A percentile compares a stretch with the other conserved stretches of the same genome.
These are phyloP conservation scores for Alternaria ventricosa DNA, from an alignment of 2,329 filamentous ascomycete genomes.

Conservation along the genomic window DNA sequence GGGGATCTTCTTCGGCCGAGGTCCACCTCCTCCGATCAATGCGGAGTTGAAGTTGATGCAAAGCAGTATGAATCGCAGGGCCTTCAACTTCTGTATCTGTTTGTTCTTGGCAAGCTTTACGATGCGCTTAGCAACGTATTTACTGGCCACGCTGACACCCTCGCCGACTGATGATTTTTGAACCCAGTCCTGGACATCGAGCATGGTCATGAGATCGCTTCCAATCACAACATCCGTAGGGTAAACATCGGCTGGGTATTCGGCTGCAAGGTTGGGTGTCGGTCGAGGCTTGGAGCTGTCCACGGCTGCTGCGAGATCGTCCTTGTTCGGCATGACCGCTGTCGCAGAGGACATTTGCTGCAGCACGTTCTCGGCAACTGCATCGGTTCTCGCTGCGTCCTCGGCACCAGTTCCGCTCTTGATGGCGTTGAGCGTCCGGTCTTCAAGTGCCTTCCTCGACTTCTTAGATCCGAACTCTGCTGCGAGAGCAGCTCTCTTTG, in stretches of 20 bases:
- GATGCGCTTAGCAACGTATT: constrained; percentile 71
- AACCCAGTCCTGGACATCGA: constrained; percentile 78
- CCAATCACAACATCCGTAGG: constrained; percentile 71
- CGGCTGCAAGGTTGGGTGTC: constrained; percentile 69
- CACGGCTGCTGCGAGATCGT: constrained; percentile 68
- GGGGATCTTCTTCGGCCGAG: constrained; percentile 59
- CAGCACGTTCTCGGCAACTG: constrained; percentile 59
- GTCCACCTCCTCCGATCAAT: constrained; percentile 41
- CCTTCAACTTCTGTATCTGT: constrained; percentile 56
- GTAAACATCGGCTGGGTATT: constrained; percentile 76
- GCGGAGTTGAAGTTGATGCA: constrained; percentile 57
- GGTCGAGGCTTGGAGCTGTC: constrained; percentile 77
- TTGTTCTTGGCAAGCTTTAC: constrained; percentile 62
- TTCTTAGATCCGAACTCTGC: constrained; percentile 86
- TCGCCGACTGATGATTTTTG: constrained; percentile 67
- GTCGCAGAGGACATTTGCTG: constrained; percentile 67
- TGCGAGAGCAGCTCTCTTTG: constrained; percentile 72
- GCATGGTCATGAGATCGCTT: constrained; percentile 67
- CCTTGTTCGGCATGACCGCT: constrained; percentile 69
- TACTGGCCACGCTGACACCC: constrained; percentile 63
- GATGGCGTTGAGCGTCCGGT: constrained; percentile 75
- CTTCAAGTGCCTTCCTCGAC: constrained; percentile 76
- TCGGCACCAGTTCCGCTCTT: constrained; percentile 29
- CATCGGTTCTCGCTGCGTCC: constrained; percentile 16
- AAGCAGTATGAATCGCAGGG: constrained; percentile 56